Percentiles rank a stretch among this genome's conserved stretches.
These are phyloP conservation scores for Stemphylium lycopersici DNA, from an alignment of 2,329 filamentous ascomycete species.

Conservation along the genomic window DNA sequence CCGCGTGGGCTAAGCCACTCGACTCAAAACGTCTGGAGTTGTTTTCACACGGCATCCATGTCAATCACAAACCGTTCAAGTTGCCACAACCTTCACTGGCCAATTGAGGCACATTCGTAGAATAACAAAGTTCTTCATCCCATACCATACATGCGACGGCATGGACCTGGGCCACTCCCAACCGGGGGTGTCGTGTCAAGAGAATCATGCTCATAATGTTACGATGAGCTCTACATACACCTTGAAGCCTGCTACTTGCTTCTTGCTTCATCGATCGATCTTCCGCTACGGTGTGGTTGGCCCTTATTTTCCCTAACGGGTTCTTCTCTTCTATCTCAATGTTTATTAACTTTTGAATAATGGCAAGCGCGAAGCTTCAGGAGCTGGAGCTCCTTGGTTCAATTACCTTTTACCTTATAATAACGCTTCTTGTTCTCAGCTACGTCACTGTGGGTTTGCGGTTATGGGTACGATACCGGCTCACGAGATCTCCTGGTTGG, in stretches of 20 bases:
- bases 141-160: constrained; percentile 17
- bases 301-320: neutral
- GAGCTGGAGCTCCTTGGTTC: constrained; percentile 30
- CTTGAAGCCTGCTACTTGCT: neutral
- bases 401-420: constrained; percentile 26
- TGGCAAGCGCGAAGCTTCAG: constrained; percentile 13
- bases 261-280: constrained; percentile 5
- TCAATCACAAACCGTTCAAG: constrained; percentile 6
- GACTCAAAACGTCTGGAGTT: constrained; percentile 32
- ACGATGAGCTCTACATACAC: constrained; percentile 9
- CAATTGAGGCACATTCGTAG: constrained; percentile 15
- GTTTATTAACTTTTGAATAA: constrained; percentile 3
- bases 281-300: constrained; percentile 15
- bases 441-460: constrained; percentile 40
- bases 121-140: constrained; percentile 21
- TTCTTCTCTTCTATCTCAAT: neutral
- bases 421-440: constrained; percentile 35
- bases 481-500: constrained; percentile 44
- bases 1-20: constrained; percentile 11
- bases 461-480: constrained; percentile 41
- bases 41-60: constrained; percentile 21
- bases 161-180: constrained; percentile 11
- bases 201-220: constrained; percentile 19
- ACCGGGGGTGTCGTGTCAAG: constrained; percentile 13
- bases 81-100: constrained; percentile 8